These are phyloP conservation scores for Dryadomyces sulphureus DNA, from an alignment of 2,329 filamentous ascomycete genomes.

Conservation along the genomic window DNA sequence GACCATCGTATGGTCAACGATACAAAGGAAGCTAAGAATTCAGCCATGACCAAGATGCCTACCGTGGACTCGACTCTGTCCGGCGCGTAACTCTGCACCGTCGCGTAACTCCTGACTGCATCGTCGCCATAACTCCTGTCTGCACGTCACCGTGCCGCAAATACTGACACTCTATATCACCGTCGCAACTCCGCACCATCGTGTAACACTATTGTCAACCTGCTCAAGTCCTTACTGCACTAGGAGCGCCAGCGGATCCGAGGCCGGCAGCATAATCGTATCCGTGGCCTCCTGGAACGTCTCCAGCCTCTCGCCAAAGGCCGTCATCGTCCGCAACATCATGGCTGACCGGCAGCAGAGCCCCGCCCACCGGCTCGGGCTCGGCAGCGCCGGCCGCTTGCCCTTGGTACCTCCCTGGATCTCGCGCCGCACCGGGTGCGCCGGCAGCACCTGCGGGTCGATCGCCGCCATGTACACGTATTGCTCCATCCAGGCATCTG, in stretches of 20 bases:
- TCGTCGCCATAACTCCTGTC: too few relatives aligned
- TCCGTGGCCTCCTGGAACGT: neutral
- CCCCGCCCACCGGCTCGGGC: too few relatives aligned
- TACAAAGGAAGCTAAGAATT: too few relatives aligned
- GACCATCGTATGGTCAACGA: too few relatives aligned
- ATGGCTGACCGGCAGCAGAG: neutral
- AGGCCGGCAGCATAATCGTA: neutral
- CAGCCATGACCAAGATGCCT: too few relatives aligned
- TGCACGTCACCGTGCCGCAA: too few relatives aligned
- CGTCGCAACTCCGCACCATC: too few relatives aligned
- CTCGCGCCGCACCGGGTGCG: neutral
- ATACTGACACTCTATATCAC: too few relatives aligned
- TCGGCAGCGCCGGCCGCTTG: neutral
- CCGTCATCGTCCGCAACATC: neutral
- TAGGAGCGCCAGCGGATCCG: neutral
- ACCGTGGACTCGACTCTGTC: too few relatives aligned
- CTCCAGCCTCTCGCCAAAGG: neutral
- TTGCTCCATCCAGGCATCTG: neutral
- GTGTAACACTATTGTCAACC: too few relatives aligned
- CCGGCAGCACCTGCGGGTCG: neutral
- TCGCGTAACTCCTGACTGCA: too few relatives aligned
- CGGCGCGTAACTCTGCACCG: too few relatives aligned
- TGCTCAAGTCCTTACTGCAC: neutral
- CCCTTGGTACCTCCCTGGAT: neutral
- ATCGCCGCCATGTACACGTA: neutral